A percentile compares a stretch with the other conserved stretches of the same genome.
Conservation (phyloP, 148 eudicot genomes). For the Rhododendron molle region DNA sequence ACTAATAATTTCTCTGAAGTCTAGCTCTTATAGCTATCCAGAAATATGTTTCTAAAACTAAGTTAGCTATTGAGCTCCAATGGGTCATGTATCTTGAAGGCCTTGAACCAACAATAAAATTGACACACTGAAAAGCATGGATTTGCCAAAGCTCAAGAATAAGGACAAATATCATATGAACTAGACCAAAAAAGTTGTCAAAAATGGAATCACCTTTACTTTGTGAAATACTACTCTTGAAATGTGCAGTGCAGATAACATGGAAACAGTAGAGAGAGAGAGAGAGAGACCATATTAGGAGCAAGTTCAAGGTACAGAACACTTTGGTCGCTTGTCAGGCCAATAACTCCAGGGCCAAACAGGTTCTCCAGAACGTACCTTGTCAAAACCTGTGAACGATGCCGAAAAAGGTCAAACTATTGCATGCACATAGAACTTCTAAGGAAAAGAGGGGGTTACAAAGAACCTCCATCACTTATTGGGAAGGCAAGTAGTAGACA, state of each 20-base stretch:
- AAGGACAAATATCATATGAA: too few relatives aligned
- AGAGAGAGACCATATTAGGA: constrained; percentile 69
- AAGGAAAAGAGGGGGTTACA: background rate
- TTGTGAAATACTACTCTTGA: background rate
- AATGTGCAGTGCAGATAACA: background rate
- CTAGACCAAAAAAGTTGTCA: background rate
- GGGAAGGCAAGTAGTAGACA: background rate
- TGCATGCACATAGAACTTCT: background rate
- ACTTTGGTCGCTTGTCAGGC: constrained; percentile 53
- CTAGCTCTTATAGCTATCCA: background rate
- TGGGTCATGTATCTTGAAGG: background rate
- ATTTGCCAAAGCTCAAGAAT: background rate
- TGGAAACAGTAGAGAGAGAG: background rate
- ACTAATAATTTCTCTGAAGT: background rate
- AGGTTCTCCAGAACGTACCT: constrained; percentile 67
- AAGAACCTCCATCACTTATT: background rate
- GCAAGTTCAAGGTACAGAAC: constrained; percentile 81
- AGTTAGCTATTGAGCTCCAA: background rate
- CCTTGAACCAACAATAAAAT: too few relatives aligned
- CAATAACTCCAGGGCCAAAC: constrained; percentile 60
- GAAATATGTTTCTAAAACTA: background rate
- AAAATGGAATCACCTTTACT: background rate
- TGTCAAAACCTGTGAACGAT: constrained; percentile 45
- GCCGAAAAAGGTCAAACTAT: background rate
- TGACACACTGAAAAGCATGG: background rate